Base-by-base conservation (phyloP, 23 red algal genomes). In the Gracilaria caudata region DNA sequence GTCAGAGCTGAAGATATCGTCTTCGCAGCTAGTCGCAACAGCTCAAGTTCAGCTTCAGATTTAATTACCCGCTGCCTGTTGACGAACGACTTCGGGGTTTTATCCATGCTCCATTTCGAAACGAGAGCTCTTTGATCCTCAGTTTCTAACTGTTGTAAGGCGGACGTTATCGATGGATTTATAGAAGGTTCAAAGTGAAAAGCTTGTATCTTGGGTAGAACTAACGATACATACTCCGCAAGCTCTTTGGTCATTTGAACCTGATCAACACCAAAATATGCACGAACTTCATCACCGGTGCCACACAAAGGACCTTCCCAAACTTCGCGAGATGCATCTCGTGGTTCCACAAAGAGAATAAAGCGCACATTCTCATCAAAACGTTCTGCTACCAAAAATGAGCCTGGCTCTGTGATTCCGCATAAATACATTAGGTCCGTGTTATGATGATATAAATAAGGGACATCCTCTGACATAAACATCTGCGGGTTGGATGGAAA, bases 231-330 rank as follows among this genome's bases (percentile, higher is more conserved):
- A 23, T 71, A 44, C 44, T 37, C n/a, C 16, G 25, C 9, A 51
- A 82, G 49, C 14, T 44, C 77, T 36, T 36, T 34, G 16, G 45
- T 83, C 43, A 57, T 38, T 23, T 57, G 59, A 41, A 79, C 65
- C 10, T 60, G 51, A 57, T 83, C 88, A 59, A 92, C 78, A 4
- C 64, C 88, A 71, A 83, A 92, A 56, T 79, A 79, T 12, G 77
- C 58, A 9, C 77, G 56, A 35, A 79, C 59, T 3, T 89, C 86
- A 56, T 96, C 58, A 21, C 84, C 80, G 24, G 74, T 57, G 14
- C 94, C 94, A 68, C 81, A 86, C 53, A 78, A 76, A 47, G 88
- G 86, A 39, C 94, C 94, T 37, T 97, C 94, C 94, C 94, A 97
- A 70, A 84, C 77, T 78, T 97, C 94, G 37, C 91, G 90, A 35